These are phyloP conservation scores for Incumbomyces delicatus DNA, from an alignment of 2,329 filamentous ascomycete species.

Conservation along the genomic window DNA sequence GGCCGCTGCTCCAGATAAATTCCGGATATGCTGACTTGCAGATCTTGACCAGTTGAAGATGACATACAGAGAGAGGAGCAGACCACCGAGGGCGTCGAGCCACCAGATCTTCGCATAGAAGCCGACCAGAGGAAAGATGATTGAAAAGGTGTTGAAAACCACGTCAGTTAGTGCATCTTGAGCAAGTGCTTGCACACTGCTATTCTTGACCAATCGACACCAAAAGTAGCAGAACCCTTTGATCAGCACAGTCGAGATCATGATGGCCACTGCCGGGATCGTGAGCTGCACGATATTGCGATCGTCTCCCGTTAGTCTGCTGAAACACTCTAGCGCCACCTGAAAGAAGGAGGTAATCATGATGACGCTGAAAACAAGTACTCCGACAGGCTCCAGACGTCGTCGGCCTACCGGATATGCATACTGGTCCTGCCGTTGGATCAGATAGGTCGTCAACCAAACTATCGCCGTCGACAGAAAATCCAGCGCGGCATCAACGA, in stretches of 20 bases:
- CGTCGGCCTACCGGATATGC: conserved; percentile 69
- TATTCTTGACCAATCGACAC: conserved; percentile 79
- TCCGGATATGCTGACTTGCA: conserved; percentile 66
- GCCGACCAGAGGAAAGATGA: conserved; percentile 73
- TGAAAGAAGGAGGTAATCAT: conserved; percentile 81
- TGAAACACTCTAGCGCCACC: conserved; percentile 60
- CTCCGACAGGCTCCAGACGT: conserved; percentile 67
- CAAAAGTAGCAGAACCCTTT: conserved; percentile 78
- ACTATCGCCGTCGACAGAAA: conserved; percentile 75
- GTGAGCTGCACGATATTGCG: conserved; percentile 64
- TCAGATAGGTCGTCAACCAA: conserved; percentile 65
- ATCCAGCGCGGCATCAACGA: conserved; percentile 71
- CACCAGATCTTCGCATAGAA: conserved; percentile 73
- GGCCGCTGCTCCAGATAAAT: conserved; percentile 68
- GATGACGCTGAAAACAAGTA: conserved; percentile 72
- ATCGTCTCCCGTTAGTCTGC: conserved; percentile 51
- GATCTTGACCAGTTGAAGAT: conserved; percentile 71
- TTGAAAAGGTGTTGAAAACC: conserved; percentile 82
- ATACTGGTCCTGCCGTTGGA: conserved; percentile 63
- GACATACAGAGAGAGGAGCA: conserved; percentile 67
- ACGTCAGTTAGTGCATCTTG: conserved; percentile 66
- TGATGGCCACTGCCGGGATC: conserved; percentile 64
- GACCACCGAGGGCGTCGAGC: conserved; percentile 69
- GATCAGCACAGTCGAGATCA: conserved; percentile 70
- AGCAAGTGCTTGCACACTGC: conserved; percentile 69